Percentiles rank a stretch among this genome's conserved stretches.
These are phyloP conservation scores for Coemansia sp. DNA, from an alignment of 192 early-diverging fungal species.

Conservation along the genomic window DNA sequence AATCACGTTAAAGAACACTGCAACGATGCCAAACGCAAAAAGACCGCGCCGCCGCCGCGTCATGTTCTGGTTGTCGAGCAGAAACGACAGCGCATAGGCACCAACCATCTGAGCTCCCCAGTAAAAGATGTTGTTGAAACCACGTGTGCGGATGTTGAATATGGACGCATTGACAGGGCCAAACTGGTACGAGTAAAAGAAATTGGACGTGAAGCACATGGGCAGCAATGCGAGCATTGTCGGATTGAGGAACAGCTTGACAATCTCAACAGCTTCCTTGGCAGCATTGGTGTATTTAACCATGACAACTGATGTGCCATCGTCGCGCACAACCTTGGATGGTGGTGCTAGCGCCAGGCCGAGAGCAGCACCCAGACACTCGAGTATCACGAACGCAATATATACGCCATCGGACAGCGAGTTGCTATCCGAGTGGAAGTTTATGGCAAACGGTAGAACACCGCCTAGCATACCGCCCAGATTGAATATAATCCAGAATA, in stretches of 20 bases:
- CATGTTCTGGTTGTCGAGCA: slow-evolving; percentile 63
- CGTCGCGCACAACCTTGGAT: slow-evolving; percentile 61
- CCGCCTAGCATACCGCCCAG: slow-evolving; percentile 80
- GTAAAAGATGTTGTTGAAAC: slow-evolving; percentile 79
- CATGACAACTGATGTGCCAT: slow-evolving; percentile 68
- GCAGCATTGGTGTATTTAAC: slow-evolving; percentile 69
- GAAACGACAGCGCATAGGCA: slow-evolving; percentile 63
- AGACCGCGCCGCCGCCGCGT: slow-evolving; percentile 64
- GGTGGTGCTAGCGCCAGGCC: slow-evolving; percentile 66
- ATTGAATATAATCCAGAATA: slow-evolving; percentile 91
- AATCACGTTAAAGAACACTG: slow-evolving; percentile 55
- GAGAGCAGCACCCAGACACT: slow-evolving; percentile 63
- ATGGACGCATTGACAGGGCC: slow-evolving; percentile 65
- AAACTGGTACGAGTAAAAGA: slow-evolving; percentile 87
- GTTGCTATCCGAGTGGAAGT: slow-evolving; percentile 57
- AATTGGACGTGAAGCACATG: slow-evolving; percentile 78
- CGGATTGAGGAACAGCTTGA: slow-evolving; percentile 77
- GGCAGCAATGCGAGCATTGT: slow-evolving; percentile 71
- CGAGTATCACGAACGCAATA: slow-evolving; percentile 77
- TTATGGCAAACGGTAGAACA: slow-evolving; percentile 68
- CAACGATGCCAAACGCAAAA: slow-evolving; percentile 56
- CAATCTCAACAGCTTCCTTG: slow-evolving; percentile 58
- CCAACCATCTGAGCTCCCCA: slow-evolving; percentile 80
- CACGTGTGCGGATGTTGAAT: slow-evolving; percentile 72
- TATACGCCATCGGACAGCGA: slow-evolving; percentile 66